phyloP scores from a whole-genome alignment of 257 asterid genomes.

The Solanum chmielewskii region DNA sequence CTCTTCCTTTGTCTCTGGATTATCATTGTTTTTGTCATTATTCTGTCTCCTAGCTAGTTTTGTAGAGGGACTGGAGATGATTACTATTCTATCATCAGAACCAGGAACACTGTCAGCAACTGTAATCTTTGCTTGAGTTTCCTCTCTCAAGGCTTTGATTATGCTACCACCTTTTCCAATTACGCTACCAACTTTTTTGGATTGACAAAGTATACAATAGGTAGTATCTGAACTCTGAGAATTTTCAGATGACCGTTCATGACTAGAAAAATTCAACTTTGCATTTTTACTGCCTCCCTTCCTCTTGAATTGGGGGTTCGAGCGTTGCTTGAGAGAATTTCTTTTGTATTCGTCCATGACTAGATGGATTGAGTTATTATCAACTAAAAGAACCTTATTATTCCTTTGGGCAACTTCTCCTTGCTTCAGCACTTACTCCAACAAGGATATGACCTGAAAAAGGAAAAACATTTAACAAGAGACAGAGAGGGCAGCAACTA shows the following conservation, averaged over 20 bases:
- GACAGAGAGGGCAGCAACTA: not conserved
- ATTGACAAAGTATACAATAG: constrained; percentile 56
- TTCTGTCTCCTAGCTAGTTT: constrained; percentile 27
- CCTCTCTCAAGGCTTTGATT: constrained; percentile 68
- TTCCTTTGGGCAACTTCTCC: not conserved
- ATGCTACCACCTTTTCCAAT: constrained; percentile 83
- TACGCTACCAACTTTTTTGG: constrained; percentile 66
- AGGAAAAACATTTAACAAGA: not conserved
- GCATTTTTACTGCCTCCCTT: constrained; percentile 41
- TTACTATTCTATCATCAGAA: constrained; percentile 66
- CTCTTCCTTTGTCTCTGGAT: constrained; percentile 9
- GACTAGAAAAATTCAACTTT: constrained; percentile 24
- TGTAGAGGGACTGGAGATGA: constrained; percentile 47
- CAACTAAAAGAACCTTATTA: not conserved
- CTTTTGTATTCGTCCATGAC: constrained; percentile 53
- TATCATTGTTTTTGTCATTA: constrained; percentile 8
- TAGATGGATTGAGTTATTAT: not conserved
- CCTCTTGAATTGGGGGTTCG: constrained; percentile 52
- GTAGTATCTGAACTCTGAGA: constrained; percentile 38
- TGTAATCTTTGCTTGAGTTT: constrained; percentile 71
- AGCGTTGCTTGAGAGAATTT: constrained; percentile 24
- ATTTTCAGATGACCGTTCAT: constrained; percentile 28
- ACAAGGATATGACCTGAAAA: constrained; percentile 1
- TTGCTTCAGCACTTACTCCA: not conserved
- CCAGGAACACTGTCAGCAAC: constrained; percentile 67